Evolutionary conservation across 441 rosid species (phyloP).

Genomic region (Arabidopsis hybrid): DNA sequence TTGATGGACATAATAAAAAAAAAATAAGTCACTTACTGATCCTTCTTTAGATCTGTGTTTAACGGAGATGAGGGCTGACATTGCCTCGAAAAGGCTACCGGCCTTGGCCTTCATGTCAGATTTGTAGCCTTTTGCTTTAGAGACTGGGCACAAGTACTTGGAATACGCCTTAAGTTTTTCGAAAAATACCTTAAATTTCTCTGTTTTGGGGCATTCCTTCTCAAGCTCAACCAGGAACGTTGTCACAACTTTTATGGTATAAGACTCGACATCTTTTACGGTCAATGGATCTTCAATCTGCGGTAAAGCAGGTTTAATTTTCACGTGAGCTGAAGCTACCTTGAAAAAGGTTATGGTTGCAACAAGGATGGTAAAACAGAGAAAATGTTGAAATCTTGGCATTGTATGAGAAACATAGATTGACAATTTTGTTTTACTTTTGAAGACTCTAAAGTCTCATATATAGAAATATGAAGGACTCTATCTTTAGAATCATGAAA

Average conservation of each 20-base stretch:
- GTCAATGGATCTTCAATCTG: constrained; percentile 12
- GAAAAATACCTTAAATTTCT: constrained; percentile 21
- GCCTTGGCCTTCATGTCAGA: constrained; percentile 36
- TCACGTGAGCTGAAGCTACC: constrained; percentile 16
- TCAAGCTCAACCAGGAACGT: constrained; percentile 23
- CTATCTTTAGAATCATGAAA: constrained; percentile 34
- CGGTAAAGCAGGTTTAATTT: constrained; percentile 6
- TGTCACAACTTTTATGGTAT: constrained; percentile 31
- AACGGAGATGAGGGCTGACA: not conserved
- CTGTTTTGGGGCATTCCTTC: constrained; percentile 36
- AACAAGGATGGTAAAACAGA: constrained; percentile 10
- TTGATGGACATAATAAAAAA: no score
- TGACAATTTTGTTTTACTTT: constrained; percentile 8
- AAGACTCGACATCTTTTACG: constrained; percentile 30
- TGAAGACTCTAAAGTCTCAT: constrained; percentile 1
- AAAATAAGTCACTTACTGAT: not conserved
- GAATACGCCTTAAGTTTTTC: constrained; percentile 18
- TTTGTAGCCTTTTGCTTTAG: not conserved
- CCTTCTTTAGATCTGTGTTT: constrained; percentile 8
- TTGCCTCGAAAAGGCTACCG: constrained; percentile 24
- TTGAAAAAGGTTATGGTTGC: constrained; percentile 15
- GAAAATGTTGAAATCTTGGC: constrained; percentile 1
- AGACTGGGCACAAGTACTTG: constrained; percentile 22
- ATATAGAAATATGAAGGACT: not conserved
- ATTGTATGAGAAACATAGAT: constrained; percentile 11